A percentile compares a stretch with the other conserved stretches of the same genome.
Evolutionary conservation across 2,329 filamentous ascomycete species (phyloP).

Genomic region (Calonectria honghensis): DNA sequence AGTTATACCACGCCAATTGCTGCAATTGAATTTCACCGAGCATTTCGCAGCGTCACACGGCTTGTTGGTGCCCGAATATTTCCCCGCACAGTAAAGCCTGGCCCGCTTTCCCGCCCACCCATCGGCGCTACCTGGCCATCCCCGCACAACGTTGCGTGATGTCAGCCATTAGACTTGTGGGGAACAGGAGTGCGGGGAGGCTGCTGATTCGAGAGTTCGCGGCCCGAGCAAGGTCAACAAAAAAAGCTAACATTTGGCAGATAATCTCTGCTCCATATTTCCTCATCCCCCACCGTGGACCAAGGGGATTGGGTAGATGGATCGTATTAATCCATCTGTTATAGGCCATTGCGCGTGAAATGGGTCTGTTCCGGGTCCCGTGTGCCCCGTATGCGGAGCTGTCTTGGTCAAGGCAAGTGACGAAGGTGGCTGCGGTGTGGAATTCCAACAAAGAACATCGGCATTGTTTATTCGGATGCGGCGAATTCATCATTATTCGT

Average conservation of each 20-base stretch:
- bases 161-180: constrained; percentile 24
- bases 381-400: background rate
- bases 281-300: background rate
- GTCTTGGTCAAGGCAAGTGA: background rate
- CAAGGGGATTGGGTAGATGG: background rate
- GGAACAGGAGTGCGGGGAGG: constrained; percentile 1
- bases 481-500: background rate
- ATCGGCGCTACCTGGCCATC: constrained; percentile 3
- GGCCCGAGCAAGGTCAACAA: background rate
- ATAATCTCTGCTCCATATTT: background rate
- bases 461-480: background rate
- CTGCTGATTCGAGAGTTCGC: background rate
- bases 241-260: background rate
- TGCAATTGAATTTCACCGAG: constrained; percentile 23
- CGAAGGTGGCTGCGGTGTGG: background rate
- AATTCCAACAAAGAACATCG: background rate
- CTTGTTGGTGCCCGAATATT: constrained; percentile 23
- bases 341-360: background rate
- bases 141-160: constrained; percentile 24
- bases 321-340: background rate
- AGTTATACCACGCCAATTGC: constrained; percentile 8
- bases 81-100: constrained; percentile 19
- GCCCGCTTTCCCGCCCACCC: constrained; percentile 18
- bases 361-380: background rate
- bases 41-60: constrained; percentile 8